Evolutionary conservation across 2,329 filamentous ascomycete species (phyloP).

Genomic region (Xylariaceae sp.): DNA sequence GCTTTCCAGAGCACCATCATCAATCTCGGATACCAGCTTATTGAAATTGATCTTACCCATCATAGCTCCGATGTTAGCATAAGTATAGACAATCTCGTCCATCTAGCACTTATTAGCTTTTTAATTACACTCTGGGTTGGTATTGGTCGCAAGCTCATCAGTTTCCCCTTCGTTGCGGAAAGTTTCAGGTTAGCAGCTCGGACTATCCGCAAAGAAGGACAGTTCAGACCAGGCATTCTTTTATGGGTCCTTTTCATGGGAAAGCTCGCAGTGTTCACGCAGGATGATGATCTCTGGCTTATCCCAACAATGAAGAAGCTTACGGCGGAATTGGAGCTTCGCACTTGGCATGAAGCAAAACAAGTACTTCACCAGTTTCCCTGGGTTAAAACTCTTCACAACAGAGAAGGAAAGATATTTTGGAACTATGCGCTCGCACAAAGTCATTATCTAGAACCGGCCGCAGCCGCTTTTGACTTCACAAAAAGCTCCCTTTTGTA

Average conservation of each 20-base stretch:
- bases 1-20: conserved; percentile 17
- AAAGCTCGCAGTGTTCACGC: conserved; percentile 10
- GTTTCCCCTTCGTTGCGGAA: conserved; percentile 3
- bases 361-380: conserved; percentile 16
- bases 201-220: neutral
- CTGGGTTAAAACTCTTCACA: conserved; percentile 21
- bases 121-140: conserved; percentile 20
- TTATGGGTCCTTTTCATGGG: conserved; percentile 23
- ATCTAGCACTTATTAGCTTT: conserved; percentile 15
- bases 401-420: conserved; percentile 13
- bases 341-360: conserved; percentile 13
- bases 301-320: conserved; percentile 11
- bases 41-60: conserved; percentile 1
- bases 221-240: conserved; percentile 2
- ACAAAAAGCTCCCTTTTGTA: neutral
- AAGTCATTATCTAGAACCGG: neutral
- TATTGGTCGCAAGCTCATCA: conserved; percentile 14
- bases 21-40: conserved; percentile 17
- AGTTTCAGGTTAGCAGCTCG: conserved; percentile 3
- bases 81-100: conserved; percentile 7
- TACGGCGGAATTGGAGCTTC: conserved; percentile 5
- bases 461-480: neutral
- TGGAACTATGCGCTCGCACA: conserved; percentile 9
- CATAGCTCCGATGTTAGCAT: neutral
- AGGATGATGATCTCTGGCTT: conserved; percentile 16